These are phyloP conservation scores for Lotmaria passim DNA, from an alignment of 208 protist genomes.

Conservation along the genomic window DNA sequence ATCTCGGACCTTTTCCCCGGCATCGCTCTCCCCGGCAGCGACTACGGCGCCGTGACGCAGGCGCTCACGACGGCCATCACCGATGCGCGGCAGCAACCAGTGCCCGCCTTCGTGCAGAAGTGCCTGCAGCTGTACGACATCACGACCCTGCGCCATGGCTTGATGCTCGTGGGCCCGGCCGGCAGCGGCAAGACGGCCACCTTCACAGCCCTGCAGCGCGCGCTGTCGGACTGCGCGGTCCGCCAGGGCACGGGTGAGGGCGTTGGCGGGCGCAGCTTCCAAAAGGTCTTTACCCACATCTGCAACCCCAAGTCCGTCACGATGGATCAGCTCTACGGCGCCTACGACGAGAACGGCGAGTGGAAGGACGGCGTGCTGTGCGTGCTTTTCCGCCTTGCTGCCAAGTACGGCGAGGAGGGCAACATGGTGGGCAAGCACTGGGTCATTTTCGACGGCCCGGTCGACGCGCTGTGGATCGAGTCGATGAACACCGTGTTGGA, in stretches of 20 bases:
- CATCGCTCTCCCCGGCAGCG: slow-evolving; percentile 84
- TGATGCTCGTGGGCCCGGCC: slow-evolving; percentile 98
- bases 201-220: slow-evolving; percentile 87
- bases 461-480: slow-evolving; percentile 97
- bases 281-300: slow-evolving; percentile 93
- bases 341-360: slow-evolving; percentile 97
- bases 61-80: slow-evolving; percentile 71
- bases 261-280: slow-evolving; percentile 73
- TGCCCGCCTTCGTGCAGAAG: slow-evolving; percentile 95
- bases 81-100: slow-evolving; percentile 84
- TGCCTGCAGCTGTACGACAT: slow-evolving; percentile 99
- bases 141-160: slow-evolving; percentile 97
- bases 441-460: slow-evolving; percentile 98
- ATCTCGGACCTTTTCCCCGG: slow-evolving; percentile 99
- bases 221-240: slow-evolving; percentile 75
- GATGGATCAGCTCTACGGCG: slow-evolving; percentile 98
- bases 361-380: slow-evolving; percentile 98
- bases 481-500: slow-evolving; percentile 97
- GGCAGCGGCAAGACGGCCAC: slow-evolving; percentile 96
- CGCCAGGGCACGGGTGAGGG: slow-evolving; percentile 78
- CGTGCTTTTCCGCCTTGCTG: slow-evolving; percentile 92
- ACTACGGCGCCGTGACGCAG: slow-evolving; percentile 95
- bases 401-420: slow-evolving; percentile 88
- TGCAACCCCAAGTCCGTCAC: slow-evolving; percentile 98
- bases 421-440: slow-evolving; percentile 93